Evolutionary conservation across 257 asterid genomes (phyloP), one percentile per base, ranked within the genome.

Genomic region (Dorcoceras hygrometricum): DNA sequence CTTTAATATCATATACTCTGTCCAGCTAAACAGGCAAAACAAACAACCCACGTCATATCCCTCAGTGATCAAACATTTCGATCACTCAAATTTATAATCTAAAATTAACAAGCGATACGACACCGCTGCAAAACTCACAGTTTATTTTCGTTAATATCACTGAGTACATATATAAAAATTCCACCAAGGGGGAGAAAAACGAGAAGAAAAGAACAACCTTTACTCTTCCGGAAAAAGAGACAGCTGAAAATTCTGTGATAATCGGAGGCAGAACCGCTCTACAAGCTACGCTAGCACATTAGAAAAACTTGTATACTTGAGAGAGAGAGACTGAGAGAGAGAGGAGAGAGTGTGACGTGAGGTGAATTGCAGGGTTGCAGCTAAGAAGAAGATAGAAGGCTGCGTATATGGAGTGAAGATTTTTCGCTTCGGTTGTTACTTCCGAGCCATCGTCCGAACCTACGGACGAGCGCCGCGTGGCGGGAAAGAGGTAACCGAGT

Each of bases 181-280:
- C 24, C 6, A 28, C 55, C 12, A 10, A 23, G 23, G n/a, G n/a
- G n/a, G n/a, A 43, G 48, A 39, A 10, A 3, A 4, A n/a, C n/a
- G n/a, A n/a, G n/a, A n/a, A n/a, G n/a, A 23, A 36, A 22, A 34
- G 9, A 55, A 23, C 24, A 34, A 62, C 2, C 23, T 36, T 62
- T 36, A 14, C 2, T 22, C 56, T 12, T 6, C 5, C 48, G 9
- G 9, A 39, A 36, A 36, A 24, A 6, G 8, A 12, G n/a, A 36
- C 4, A 62, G 3, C 36, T n/a, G 28, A 34, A 1, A 39, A 62
- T 39, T 50, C 6, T 34, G 25, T 54, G 25, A 72, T 54, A 68
- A 62, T 62, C 79, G 28, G 63, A 31, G 54, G 61, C 29, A 67
- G 31, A 63, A 71, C 61, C 71, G 43, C 71, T 27, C 34, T 57